Percentiles rank a stretch among this genome's conserved stretches.
These are phyloP conservation scores for Orbilia quercus DNA, from an alignment of 2,329 filamentous ascomycete species.

Conservation along the genomic window DNA sequence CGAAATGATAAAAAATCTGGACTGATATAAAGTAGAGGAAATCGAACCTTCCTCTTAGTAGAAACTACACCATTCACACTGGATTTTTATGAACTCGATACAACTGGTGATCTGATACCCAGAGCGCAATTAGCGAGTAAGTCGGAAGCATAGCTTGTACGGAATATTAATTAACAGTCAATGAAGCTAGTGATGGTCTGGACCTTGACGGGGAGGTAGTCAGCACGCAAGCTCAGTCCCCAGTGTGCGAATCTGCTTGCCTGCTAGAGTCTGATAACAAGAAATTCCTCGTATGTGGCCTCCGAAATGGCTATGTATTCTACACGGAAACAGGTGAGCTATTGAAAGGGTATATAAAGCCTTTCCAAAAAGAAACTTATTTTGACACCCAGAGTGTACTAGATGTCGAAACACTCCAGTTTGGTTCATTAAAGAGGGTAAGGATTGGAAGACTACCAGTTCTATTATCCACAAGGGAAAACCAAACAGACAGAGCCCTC, in stretches of 20 bases:
- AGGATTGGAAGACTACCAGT: conserved; percentile 45
- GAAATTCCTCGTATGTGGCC: conserved; percentile 64
- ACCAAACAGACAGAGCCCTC: conserved; percentile 20
- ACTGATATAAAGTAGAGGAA: conserved; percentile 27
- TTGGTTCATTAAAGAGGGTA: conserved; percentile 9
- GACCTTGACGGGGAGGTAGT: conserved; percentile 18
- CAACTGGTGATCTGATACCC: not conserved
- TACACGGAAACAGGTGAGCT: conserved; percentile 49
- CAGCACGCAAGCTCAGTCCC: conserved; percentile 38
- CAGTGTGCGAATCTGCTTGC: conserved; percentile 58
- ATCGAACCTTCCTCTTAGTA: conserved; percentile 5
- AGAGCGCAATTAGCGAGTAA: conserved; percentile 51
- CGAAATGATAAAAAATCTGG: not conserved
- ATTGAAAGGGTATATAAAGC: too few relatives aligned
- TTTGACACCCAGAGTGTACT: not conserved
- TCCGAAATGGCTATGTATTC: conserved; percentile 65
- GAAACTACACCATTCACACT: conserved; percentile 17
- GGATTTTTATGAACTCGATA: conserved; percentile 29
- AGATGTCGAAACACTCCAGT: conserved; percentile 27
- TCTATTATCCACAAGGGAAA: conserved; percentile 30
- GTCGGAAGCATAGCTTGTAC: conserved; percentile 8
- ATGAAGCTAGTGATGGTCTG: conserved; percentile 45
- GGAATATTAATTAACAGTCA: conserved; percentile 11
- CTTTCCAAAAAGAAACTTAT: not conserved
- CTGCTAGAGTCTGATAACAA: conserved; percentile 49